phyloP scores from a whole-genome alignment of 768 basidiomycete species.

The Fistulinella prunicolor region DNA sequence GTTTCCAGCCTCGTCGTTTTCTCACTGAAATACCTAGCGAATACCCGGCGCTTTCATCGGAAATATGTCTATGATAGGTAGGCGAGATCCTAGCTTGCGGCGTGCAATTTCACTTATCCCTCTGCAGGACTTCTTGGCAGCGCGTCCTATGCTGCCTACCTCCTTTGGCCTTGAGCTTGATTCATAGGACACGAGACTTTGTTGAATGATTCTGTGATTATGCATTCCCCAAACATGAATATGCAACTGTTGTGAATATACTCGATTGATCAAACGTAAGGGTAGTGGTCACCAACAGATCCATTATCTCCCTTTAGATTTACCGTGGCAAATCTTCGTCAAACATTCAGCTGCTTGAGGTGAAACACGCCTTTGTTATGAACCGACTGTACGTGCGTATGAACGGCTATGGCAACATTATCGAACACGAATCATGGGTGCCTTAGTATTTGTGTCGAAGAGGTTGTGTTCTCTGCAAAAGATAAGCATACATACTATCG shows the following conservation, averaged over 20 bases:
- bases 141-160: constrained; percentile 30
- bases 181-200: not conserved
- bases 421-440: too few species aligned
- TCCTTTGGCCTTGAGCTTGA: constrained; percentile 23
- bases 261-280: too few species aligned
- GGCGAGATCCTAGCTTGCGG: not conserved
- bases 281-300: too few species aligned
- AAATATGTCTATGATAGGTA: constrained; percentile 18
- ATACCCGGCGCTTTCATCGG: constrained; percentile 17
- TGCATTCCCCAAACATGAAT: not conserved
- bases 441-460: too few species aligned
- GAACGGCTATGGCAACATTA: too few species aligned
- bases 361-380: too few species aligned
- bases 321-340: too few species aligned
- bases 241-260: not conserved
- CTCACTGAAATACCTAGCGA: constrained; percentile 21
- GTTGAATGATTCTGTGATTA: not conserved
- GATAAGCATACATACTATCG: too few species aligned
- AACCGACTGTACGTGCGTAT: too few species aligned
- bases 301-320: too few species aligned
- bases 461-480: too few species aligned
- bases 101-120: not conserved
- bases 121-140: constrained; percentile 23
- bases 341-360: too few species aligned
- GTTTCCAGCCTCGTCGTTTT: not conserved